Percentiles rank a stretch among this genome's conserved stretches.
Evolutionary conservation across 2,329 filamentous ascomycete genomes (phyloP).

Genomic region (Ophioceras dolichostomum): DNA sequence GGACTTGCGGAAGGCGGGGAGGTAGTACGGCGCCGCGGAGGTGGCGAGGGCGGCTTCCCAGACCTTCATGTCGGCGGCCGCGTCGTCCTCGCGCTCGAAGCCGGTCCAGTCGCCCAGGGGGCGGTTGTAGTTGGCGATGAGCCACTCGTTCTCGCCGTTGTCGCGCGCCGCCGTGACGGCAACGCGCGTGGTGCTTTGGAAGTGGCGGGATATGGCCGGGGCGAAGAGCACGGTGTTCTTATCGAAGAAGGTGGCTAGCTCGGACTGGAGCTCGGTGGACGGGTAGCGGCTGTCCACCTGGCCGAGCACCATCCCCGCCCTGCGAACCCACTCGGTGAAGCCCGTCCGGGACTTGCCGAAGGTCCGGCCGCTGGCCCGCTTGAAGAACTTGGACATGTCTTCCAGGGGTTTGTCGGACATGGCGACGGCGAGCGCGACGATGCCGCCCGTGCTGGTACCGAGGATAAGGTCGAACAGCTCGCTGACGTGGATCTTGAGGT

Average conservation of each 20-base stretch:
- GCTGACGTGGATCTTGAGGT: background rate
- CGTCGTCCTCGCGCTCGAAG: slow-evolving; percentile 6
- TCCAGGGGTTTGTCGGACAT: background rate
- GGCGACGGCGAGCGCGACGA: background rate
- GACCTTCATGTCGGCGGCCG: slow-evolving; percentile 5
- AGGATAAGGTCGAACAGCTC: background rate
- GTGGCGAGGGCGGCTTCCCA: slow-evolving; percentile 12
- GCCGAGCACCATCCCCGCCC: too few species aligned
- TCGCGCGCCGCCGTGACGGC: background rate
- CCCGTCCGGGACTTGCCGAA: too few species aligned
- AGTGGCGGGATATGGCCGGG: too few species aligned
- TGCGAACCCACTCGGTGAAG: too few species aligned
- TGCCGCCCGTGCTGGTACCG: background rate
- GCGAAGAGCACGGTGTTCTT: too few species aligned
- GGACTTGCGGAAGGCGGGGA: slow-evolving; percentile 8
- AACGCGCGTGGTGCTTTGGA: too few species aligned
- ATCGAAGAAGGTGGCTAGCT: too few species aligned
- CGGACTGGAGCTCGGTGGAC: too few species aligned
- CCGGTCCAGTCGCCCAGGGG: background rate
- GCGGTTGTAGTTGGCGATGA: background rate
- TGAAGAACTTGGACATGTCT: background rate
- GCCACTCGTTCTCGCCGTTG: background rate
- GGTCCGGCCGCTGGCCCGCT: background rate
- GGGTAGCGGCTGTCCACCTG: too few species aligned
- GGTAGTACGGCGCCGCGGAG: slow-evolving; percentile 10